These are phyloP conservation scores for Aspergillus oerlinghausenensis DNA, from an alignment of 2,329 filamentous ascomycete genomes.

Conservation along the genomic window DNA sequence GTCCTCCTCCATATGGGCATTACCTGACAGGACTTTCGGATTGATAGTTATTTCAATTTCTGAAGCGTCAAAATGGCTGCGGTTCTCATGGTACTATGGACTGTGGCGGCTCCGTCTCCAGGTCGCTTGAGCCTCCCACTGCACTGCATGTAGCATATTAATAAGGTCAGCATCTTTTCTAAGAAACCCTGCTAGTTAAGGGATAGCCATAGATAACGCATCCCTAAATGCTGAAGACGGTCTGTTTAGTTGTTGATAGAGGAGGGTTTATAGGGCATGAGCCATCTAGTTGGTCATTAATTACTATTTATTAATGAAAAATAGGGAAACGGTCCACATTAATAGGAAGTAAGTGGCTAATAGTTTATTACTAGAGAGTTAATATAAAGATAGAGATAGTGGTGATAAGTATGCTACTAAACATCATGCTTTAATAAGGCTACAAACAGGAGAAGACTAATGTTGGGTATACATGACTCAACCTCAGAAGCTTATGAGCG, in stretches of 20 bases:
- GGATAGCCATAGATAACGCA: constrained; percentile 15
- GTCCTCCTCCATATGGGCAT: no score
- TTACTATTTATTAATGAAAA: constrained; percentile 4
- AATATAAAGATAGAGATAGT: neutral
- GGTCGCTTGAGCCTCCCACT: no score
- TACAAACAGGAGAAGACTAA: neutral
- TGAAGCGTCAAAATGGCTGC: no score
- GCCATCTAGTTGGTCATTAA: neutral
- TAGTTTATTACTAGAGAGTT: constrained; percentile 2
- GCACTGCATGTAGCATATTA: neutral
- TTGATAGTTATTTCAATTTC: no score
- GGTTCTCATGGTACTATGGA: no score
- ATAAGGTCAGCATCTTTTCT: constrained; percentile 11
- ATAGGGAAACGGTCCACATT: neutral
- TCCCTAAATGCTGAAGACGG: constrained; percentile 2
- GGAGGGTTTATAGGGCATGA: constrained; percentile 1
- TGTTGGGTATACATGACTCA: neutral
- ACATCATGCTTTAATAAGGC: neutral
- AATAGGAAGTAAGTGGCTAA: constrained; percentile 7
- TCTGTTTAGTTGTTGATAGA: constrained; percentile 10
- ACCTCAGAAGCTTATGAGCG: no score
- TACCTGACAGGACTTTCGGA: no score
- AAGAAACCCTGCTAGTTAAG: constrained; percentile 11
- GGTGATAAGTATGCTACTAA: neutral
- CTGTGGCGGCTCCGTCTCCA: no score